These are phyloP conservation scores for Cyclostephanos invisitatus DNA, from an alignment of 108 stramenopile species.

Conservation along the genomic window DNA sequence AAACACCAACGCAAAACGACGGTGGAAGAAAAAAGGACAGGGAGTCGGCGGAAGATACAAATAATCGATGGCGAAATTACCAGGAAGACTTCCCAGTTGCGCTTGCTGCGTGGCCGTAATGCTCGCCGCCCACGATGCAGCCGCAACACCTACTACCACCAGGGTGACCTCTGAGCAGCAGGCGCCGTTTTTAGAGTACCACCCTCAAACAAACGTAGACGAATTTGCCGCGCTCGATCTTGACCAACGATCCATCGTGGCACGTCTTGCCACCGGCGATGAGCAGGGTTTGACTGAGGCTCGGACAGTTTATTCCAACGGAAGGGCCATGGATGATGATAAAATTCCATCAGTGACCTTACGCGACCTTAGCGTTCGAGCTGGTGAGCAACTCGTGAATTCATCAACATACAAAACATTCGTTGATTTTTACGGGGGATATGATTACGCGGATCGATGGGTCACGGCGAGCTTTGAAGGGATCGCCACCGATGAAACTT, in stretches of 20 bases:
- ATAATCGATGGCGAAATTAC: constrained; percentile 1
- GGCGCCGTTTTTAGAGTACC: neutral
- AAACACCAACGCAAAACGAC: too few relatives aligned
- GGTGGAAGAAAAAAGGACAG: neutral
- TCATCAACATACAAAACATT: constrained; percentile 26
- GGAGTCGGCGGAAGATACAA: too few relatives aligned
- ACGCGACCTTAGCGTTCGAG: constrained; percentile 2
- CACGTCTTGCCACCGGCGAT: constrained; percentile 17
- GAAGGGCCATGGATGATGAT: neutral
- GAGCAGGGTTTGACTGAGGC: constrained; percentile 17
- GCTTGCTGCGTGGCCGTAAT: constrained; percentile 15
- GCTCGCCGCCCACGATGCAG: neutral
- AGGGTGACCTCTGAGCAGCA: neutral
- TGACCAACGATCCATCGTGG: constrained; percentile 20
- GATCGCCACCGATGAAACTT: neutral
- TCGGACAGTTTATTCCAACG: constrained; percentile 12
- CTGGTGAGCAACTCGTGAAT: constrained; percentile 7
- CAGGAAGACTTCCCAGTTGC: neutral
- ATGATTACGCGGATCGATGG: constrained; percentile 27
- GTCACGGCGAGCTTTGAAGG: constrained; percentile 18
- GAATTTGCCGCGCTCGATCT: constrained; percentile 9
- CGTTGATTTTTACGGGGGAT: constrained; percentile 15
- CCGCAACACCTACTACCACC: neutral
- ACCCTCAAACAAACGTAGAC: constrained; percentile 14
- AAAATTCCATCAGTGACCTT: neutral